A percentile compares a stretch with the other conserved stretches of the same genome.
Conservation (phyloP, 163 green algal genomes). For the Scenedesmus sp. region DNA sequence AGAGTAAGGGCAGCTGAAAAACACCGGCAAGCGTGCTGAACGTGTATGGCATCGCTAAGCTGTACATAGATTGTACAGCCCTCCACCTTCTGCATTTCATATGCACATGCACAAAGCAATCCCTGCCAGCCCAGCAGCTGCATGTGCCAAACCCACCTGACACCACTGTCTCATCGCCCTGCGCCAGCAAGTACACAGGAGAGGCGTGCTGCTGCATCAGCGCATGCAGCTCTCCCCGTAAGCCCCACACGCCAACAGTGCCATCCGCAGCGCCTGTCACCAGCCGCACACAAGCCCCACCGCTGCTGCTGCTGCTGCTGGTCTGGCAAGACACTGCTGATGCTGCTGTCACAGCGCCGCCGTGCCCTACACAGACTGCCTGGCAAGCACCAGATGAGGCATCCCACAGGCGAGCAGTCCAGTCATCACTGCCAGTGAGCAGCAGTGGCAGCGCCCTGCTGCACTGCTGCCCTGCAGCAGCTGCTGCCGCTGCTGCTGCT, state of each 20-base stretch:
- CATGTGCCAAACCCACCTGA: not conserved
- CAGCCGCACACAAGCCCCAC: not conserved
- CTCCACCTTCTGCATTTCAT: too few relatives aligned
- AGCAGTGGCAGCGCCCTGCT: not conserved
- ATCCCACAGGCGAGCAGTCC: conserved; percentile 34
- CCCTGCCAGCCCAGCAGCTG: too few relatives aligned
- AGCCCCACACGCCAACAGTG: conserved; percentile 21
- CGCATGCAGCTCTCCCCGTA: conserved; percentile 11
- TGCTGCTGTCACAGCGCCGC: conserved; percentile 27
- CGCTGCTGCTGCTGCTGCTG: not conserved
- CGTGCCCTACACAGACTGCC: conserved; percentile 24
- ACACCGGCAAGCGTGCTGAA: too few relatives aligned
- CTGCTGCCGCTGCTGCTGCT: not conserved
- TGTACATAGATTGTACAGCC: too few relatives aligned
- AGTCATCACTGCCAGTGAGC: conserved; percentile 21
- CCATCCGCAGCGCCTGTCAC: conserved; percentile 16
- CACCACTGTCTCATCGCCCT: not conserved
- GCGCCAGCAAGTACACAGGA: conserved; percentile 13
- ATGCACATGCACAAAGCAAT: too few relatives aligned
- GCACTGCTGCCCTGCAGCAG: too few relatives aligned
- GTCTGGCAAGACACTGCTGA: not conserved
- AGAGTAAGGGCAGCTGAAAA: too few relatives aligned
- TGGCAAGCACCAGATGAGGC: not conserved
- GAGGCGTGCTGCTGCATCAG: conserved; percentile 15
- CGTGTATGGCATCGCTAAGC: too few relatives aligned